Evolutionary conservation across 2,329 filamentous ascomycete species (phyloP).

Genomic region (Paramyrothecium roridum): DNA sequence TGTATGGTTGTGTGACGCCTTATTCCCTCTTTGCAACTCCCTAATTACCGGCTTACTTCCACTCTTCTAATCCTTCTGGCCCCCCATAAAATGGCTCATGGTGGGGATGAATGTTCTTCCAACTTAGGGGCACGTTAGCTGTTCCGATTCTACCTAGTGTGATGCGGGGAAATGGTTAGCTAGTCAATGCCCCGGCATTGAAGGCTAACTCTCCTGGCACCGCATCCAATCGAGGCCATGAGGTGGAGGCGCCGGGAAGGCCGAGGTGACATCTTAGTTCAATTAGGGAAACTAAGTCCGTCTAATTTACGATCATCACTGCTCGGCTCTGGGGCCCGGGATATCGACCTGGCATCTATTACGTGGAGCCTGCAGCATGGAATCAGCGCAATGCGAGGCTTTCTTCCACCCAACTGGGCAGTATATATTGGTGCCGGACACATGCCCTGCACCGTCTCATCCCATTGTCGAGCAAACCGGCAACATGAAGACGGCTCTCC

Average conservation of each 20-base stretch:
- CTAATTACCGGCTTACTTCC: too few species aligned
- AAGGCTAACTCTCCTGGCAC: too few species aligned
- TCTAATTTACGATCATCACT: background rate
- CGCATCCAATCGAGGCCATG: background rate
- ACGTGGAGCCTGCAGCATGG: background rate
- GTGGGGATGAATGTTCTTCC: too few species aligned
- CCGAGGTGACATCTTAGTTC: background rate
- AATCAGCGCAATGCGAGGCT: background rate
- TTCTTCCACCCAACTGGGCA: background rate
- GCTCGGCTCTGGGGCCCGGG: background rate
- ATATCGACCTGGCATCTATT: background rate
- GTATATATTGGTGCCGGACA: background rate
- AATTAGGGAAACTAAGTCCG: background rate
- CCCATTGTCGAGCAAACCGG: background rate
- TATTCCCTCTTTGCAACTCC: too few species aligned
- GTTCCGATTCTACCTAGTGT: too few species aligned
- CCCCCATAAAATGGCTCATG: too few species aligned
- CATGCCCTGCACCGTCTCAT: background rate
- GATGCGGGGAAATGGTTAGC: too few species aligned
- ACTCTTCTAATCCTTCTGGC: too few species aligned
- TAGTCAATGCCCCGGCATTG: too few species aligned
- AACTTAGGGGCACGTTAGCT: too few species aligned
- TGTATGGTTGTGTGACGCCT: too few species aligned
- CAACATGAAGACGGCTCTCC: background rate
- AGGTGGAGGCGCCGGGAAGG: background rate